Conservation (phyloP, 2,329 filamentous ascomycete genomes). For the Colletotrichum chrysophilum region DNA sequence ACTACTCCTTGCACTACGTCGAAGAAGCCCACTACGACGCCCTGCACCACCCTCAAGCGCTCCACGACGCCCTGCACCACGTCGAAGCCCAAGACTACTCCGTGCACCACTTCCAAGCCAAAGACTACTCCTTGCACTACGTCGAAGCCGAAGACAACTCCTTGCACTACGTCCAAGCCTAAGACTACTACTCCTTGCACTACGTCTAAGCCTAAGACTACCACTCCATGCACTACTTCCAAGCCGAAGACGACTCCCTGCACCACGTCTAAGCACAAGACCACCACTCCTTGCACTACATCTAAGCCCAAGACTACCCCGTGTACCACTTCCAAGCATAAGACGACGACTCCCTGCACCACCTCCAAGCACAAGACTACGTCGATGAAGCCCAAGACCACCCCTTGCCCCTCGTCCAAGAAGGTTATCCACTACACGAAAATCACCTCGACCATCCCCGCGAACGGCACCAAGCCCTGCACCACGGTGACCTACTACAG, state of each 20-base stretch:
- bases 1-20: not conserved
- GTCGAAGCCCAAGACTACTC: not conserved
- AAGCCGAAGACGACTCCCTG: not conserved
- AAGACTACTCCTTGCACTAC: not conserved
- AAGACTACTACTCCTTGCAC: not conserved
- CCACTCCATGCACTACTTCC: not conserved
- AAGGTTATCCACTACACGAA: not conserved
- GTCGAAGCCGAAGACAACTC: not conserved
- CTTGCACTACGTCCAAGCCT: not conserved
- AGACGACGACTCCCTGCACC: not conserved
- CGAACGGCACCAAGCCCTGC: not conserved
- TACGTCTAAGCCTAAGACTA: not conserved
- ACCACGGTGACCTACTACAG: not conserved
- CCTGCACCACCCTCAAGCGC: not conserved
- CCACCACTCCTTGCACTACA: not conserved
- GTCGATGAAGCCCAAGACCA: not conserved
- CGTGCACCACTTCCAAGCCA: not conserved
- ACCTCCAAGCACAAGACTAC: not conserved
- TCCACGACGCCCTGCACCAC: not conserved
- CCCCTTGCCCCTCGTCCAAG: not conserved
- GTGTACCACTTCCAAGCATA: not conserved
- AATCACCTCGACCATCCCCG: not conserved
- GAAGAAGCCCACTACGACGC: not conserved
- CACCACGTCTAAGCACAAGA: not conserved
- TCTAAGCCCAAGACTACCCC: not conserved